Evolutionary conservation across 768 basidiomycete species (phyloP), one percentile per base, ranked within the genome.

Genomic region (Lactarius hengduanensis): DNA sequence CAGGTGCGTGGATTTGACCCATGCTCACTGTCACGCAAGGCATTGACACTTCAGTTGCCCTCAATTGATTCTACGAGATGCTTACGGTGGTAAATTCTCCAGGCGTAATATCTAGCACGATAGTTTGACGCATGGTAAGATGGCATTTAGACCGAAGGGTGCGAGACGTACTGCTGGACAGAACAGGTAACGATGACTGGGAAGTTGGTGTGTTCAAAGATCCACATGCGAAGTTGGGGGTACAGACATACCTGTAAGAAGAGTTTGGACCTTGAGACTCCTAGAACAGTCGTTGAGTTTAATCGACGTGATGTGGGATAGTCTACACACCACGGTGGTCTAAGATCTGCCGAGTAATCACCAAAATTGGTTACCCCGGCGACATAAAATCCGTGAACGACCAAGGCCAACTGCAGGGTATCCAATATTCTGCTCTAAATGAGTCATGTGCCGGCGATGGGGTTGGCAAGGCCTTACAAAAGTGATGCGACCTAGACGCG

Each of bases 11-110:
- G 28, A 26, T 15, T 5, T 36, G 28, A n/a, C 41, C 13, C 62
- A 57, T 47, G 55, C 55, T 57, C 55, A 63, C 62, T 63, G 22
- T 63, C 11, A 18, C 61, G 18, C 26, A 55, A 55, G 20, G 47
- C 20, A 54, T 63, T n/a, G 15, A 18, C 8, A 47, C n/a, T 13
- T 18, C 34, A 32, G 22, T 13, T 20, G 13, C 30, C 22, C 45
- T 40, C 22, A 11, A 63, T 20, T 16, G 30, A 13, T 6, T 13
- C 45, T 20, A 30, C 5, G 41, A 26, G 20, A 28, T 13, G 10
- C 55, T 7, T 47, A 63, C 62, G 38, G 9, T 26, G 9, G n/a
- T 63, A 63, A 26, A 63, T 63, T 45, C 62, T 63, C 62, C 55
- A 63, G 32, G 62, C 62, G 15, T 63, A 63, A 36, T 57, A 63